A percentile compares a stretch with the other conserved stretches of the same genome.
phyloP scores from a whole-genome alignment of 371 early-diverging fungal species.

The Mucor indicus region DNA sequence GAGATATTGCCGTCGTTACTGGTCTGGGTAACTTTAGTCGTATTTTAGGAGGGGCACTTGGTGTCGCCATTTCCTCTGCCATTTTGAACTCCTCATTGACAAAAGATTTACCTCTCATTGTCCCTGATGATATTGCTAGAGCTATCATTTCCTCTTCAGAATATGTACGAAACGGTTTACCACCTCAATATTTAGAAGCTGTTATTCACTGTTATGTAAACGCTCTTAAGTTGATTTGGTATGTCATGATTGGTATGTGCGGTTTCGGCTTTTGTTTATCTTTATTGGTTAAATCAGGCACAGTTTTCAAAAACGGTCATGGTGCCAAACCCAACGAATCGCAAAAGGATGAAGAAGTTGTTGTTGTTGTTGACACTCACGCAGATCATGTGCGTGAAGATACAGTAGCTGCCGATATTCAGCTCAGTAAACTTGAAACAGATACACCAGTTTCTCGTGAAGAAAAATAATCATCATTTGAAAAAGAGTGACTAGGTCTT shows the following conservation, averaged over 20 bases:
- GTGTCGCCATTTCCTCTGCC: slow-evolving; percentile 24
- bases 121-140: slow-evolving; percentile 14
- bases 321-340: slow-evolving; percentile 1
- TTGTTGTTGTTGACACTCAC: neutral
- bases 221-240: slow-evolving; percentile 14
- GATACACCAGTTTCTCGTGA: too few species aligned
- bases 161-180: slow-evolving; percentile 19
- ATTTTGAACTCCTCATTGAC: slow-evolving; percentile 19
- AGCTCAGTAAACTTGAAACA: too few species aligned
- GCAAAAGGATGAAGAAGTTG: neutral
- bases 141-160: slow-evolving; percentile 11
- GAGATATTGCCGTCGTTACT: slow-evolving; percentile 29
- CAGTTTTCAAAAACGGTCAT: slow-evolving; percentile 5
- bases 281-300: slow-evolving; percentile 2
- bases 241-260: slow-evolving; percentile 12
- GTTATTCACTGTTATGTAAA: slow-evolving; percentile 10
- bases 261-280: slow-evolving; percentile 7
- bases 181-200: slow-evolving; percentile 10
- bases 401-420: too few species aligned
- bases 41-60: slow-evolving; percentile 30
- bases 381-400: neutral
- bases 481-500: too few species aligned
- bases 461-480: too few species aligned
- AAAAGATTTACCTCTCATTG: slow-evolving; percentile 3
- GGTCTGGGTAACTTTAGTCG: slow-evolving; percentile 26